phyloP scores from a whole-genome alignment of 2,329 filamentous ascomycete genomes.

The Dactylella cylindrospora region DNA sequence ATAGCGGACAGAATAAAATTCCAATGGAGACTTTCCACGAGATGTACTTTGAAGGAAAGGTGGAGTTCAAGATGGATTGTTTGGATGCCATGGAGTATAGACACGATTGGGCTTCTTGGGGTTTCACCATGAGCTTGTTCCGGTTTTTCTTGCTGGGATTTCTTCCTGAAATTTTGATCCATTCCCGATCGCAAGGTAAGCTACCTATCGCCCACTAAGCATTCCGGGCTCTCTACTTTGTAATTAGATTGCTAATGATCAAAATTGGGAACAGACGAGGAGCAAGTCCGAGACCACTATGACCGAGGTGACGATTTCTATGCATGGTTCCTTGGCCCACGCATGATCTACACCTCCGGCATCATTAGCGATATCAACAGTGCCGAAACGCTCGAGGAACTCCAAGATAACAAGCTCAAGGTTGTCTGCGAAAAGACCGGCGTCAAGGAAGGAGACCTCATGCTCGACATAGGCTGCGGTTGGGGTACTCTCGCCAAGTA shows the following conservation, averaged over 20 bases:
- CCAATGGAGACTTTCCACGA: slow-evolving; percentile 93
- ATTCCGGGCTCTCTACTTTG: not conserved
- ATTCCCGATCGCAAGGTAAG: slow-evolving; percentile 81
- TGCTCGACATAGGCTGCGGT: slow-evolving; percentile 95
- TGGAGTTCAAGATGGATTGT: slow-evolving; percentile 91
- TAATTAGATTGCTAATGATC: not conserved
- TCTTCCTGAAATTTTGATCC: slow-evolving; percentile 87
- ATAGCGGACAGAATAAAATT: slow-evolving; percentile 76
- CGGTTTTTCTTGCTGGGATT: slow-evolving; percentile 85
- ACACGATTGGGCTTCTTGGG: slow-evolving; percentile 95
- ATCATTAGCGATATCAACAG: slow-evolving; percentile 82
- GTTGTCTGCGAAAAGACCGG: slow-evolving; percentile 95
- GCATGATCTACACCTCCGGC: slow-evolving; percentile 98
- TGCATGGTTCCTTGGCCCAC: slow-evolving; percentile 94
- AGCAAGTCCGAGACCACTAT: slow-evolving; percentile 96
- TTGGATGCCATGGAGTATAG: slow-evolving; percentile 89
- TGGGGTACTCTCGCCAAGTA: slow-evolving; percentile 97
- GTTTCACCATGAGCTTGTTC: slow-evolving; percentile 81
- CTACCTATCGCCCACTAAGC: slow-evolving; percentile 9
- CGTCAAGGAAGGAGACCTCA: slow-evolving; percentile 73
- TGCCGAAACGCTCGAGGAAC: slow-evolving; percentile 88
- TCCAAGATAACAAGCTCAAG: slow-evolving; percentile 96
- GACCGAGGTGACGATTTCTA: slow-evolving; percentile 98
- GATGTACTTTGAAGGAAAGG: slow-evolving; percentile 94
- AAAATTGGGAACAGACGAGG: slow-evolving; percentile 67